Conservation (phyloP, 768 basidiomycete species). For the Termitomyces titanicus region DNA sequence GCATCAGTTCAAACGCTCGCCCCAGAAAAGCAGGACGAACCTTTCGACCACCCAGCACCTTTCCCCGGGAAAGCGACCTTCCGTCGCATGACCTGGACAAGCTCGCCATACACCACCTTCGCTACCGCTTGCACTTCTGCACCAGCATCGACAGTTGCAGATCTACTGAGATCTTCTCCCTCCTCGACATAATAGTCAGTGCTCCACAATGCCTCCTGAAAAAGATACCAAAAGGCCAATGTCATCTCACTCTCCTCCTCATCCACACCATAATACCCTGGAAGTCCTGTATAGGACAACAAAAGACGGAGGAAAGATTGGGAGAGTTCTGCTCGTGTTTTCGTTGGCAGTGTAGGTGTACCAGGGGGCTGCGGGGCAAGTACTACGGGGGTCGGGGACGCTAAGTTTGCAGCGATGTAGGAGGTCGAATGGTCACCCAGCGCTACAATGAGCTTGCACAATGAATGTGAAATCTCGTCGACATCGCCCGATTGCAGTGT, state of each 20-base stretch:
- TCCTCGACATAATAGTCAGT: conserved; percentile 47
- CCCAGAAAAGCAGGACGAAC: conserved; percentile 34
- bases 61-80: conserved; percentile 75
- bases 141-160: conserved; percentile 21
- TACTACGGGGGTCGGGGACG: conserved; percentile 36
- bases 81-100: conserved; percentile 63
- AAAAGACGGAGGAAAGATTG: conserved; percentile 73
- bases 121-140: conserved; percentile 41
- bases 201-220: conserved; percentile 85
- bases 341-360: conserved; percentile 8
- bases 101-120: conserved; percentile 74
- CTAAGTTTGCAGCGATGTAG: conserved; percentile 71
- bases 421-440: conserved; percentile 83
- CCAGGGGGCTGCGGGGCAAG: conserved; percentile 20
- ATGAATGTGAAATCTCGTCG: conserved; percentile 58
- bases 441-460: conserved; percentile 79
- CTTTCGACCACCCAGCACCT: conserved; percentile 61
- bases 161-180: conserved; percentile 1
- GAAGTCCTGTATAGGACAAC: conserved; percentile 66
- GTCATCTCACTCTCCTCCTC: conserved; percentile 89
- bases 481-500: conserved; percentile 36
- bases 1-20: not conserved
- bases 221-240: conserved; percentile 84
- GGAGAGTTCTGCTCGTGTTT: conserved; percentile 46
- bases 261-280: conserved; percentile 76